phyloP scores from a whole-genome alignment of 176 grass and related monocot genomes.

The Panicum miliaceum region DNA sequence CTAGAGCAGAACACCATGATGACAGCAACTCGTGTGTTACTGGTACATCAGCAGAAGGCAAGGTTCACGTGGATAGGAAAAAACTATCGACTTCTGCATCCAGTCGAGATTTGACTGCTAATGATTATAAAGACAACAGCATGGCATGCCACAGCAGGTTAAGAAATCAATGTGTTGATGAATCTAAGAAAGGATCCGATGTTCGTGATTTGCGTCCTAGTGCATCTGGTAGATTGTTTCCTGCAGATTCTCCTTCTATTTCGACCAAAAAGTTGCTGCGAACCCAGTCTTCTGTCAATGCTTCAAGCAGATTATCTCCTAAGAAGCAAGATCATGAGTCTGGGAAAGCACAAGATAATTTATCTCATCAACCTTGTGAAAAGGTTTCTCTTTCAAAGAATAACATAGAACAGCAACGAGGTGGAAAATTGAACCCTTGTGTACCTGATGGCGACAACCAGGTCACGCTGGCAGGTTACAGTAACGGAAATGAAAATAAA shows the following conservation, averaged over 20 bases:
- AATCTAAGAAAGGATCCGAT: constrained; percentile 54
- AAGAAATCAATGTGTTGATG: constrained; percentile 35
- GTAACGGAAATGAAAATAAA: constrained; percentile 33
- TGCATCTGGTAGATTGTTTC: constrained; percentile 34
- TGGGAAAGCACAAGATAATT: constrained; percentile 39
- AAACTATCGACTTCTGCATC: constrained; percentile 58
- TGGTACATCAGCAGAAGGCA: constrained; percentile 48
- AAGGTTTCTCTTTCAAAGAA: constrained; percentile 40
- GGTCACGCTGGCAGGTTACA: not conserved
- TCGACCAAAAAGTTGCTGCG: constrained; percentile 40
- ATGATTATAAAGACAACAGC: constrained; percentile 30
- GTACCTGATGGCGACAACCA: constrained; percentile 36
- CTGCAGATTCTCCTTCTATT: constrained; percentile 36
- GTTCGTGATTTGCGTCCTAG: constrained; percentile 18
- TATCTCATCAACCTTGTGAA: constrained; percentile 37
- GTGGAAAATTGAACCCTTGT: constrained; percentile 33
- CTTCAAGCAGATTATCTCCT: constrained; percentile 47
- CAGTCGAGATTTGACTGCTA: constrained; percentile 50
- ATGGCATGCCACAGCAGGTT: constrained; percentile 35
- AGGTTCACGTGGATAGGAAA: constrained; percentile 51
- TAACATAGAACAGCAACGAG: constrained; percentile 1
- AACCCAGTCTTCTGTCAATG: constrained; percentile 46
- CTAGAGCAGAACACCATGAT: constrained; percentile 48
- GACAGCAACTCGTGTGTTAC: constrained; percentile 67
- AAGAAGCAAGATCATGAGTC: constrained; percentile 30